Conservation (phyloP, 768 basidiomycete species). For the Scleroderma citrinum region DNA sequence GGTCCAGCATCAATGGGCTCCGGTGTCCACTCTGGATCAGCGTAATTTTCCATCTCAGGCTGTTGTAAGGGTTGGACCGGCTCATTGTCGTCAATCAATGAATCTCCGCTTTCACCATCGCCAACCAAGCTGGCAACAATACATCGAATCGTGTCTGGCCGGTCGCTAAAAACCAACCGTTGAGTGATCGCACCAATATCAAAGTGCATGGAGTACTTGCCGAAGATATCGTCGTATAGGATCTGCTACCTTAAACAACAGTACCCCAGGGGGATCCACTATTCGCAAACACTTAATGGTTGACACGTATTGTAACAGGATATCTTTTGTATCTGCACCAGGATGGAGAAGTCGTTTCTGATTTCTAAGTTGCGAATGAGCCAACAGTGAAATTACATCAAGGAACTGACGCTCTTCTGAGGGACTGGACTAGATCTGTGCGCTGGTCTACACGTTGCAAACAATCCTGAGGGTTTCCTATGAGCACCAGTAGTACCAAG, state of each 20-base stretch:
- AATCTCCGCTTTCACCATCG: slow-evolving; percentile 74
- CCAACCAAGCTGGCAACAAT: slow-evolving; percentile 91
- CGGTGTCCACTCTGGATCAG: slow-evolving; percentile 91
- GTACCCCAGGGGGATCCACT: slow-evolving; percentile 87
- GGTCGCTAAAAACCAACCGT: slow-evolving; percentile 44
- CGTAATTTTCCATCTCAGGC: slow-evolving; percentile 77
- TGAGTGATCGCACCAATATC: not conserved
- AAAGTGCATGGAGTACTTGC: slow-evolving; percentile 32
- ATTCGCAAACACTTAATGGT: slow-evolving; percentile 88
- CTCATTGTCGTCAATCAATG: slow-evolving; percentile 80
- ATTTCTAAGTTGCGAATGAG: slow-evolving; percentile 45
- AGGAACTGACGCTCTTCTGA: slow-evolving; percentile 65
- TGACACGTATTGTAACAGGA: slow-evolving; percentile 84
- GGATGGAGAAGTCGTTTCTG: slow-evolving; percentile 88
- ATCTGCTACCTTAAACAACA: slow-evolving; percentile 90
- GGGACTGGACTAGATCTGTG: slow-evolving; percentile 61
- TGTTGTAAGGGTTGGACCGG: slow-evolving; percentile 71
- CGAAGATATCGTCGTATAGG: slow-evolving; percentile 87
- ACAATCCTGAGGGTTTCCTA: slow-evolving; percentile 54
- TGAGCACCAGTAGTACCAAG: not conserved
- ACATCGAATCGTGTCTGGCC: slow-evolving; percentile 89
- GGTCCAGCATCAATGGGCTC: slow-evolving; percentile 96
- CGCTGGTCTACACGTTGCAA: slow-evolving; percentile 78
- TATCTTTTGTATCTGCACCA: slow-evolving; percentile 90
- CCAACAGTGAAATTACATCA: not conserved